These are phyloP conservation scores for Fusarium acutatum DNA, from an alignment of 2,329 filamentous ascomycete genomes.

Conservation along the genomic window DNA sequence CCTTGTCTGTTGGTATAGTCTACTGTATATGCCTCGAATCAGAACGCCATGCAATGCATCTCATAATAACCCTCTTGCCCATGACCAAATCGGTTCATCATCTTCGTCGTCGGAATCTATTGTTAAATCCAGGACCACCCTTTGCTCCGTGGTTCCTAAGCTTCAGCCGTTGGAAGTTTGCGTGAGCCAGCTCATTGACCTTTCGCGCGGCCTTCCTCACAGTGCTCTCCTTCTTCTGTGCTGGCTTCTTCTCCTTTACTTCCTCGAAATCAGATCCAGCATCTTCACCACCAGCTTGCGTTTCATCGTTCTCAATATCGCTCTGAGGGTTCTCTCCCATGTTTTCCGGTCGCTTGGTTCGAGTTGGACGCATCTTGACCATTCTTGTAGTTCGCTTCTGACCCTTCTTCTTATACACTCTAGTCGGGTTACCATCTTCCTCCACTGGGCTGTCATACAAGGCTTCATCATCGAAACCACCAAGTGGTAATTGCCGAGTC, in stretches of 20 bases:
- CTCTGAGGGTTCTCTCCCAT: constrained; percentile 43
- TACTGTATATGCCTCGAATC: constrained; percentile 5
- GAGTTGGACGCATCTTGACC: constrained; percentile 68
- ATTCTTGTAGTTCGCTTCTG: constrained; percentile 80
- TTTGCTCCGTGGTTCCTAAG: constrained; percentile 69
- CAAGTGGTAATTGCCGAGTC: constrained; percentile 55
- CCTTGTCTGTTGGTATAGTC: constrained; percentile 19
- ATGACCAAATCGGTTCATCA: constrained; percentile 18
- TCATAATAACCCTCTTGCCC: constrained; percentile 10
- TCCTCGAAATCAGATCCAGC: constrained; percentile 35
- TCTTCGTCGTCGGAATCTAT: constrained; percentile 64
- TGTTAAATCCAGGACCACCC: constrained; percentile 65
- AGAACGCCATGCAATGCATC: constrained; percentile 24
- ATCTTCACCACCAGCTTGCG: constrained; percentile 34
- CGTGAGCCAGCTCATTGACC: constrained; percentile 70
- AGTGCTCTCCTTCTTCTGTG: constrained; percentile 51
- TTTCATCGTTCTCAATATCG: constrained; percentile 49
- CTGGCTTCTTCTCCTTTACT: constrained; percentile 25
- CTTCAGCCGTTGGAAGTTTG: constrained; percentile 74
- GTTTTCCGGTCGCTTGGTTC: constrained; percentile 56
- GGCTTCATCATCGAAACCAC: constrained; percentile 71
- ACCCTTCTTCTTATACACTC: constrained; percentile 82
- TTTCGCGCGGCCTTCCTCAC: constrained; percentile 65
- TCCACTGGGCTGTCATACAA: constrained; percentile 64
- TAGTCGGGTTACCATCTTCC: constrained; percentile 67